These are phyloP conservation scores for Sphagnum fallax DNA, from an alignment of 228 moss, liverwort and hornwort species.

Conservation along the genomic window DNA sequence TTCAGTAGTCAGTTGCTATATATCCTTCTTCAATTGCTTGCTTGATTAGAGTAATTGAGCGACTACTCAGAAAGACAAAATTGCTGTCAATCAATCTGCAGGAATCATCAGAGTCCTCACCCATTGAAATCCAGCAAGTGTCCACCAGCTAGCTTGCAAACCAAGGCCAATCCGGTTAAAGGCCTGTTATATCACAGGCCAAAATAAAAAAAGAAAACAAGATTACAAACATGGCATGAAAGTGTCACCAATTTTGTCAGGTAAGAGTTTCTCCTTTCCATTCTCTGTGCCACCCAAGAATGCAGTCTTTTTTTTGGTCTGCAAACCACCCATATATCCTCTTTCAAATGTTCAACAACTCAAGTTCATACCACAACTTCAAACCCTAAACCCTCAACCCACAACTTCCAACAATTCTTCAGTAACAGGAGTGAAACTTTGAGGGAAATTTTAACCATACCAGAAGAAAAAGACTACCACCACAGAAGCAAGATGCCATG, in stretches of 20 bases:
- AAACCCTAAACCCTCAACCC: too few relatives aligned
- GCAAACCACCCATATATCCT: background rate
- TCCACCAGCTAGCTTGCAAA: slow-evolving; percentile 87
- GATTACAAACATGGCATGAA: too few relatives aligned
- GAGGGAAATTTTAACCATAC: slow-evolving; percentile 17
- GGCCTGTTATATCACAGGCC: slow-evolving; percentile 15
- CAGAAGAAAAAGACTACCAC: slow-evolving; percentile 56
- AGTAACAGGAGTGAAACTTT: too few relatives aligned
- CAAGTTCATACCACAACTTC: background rate
- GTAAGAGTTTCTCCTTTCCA: too few relatives aligned
- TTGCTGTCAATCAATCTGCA: background rate
- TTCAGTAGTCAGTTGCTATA: background rate
- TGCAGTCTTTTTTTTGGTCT: background rate
- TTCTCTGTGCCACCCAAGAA: too few relatives aligned
- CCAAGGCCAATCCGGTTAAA: slow-evolving; percentile 42
- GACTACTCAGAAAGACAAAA: background rate
- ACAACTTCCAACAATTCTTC: background rate
- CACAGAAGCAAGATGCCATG: slow-evolving; percentile 78
- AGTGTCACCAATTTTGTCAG: too few relatives aligned
- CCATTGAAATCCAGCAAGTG: slow-evolving; percentile 74
- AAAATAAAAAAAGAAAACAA: too few relatives aligned
- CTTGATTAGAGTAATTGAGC: too few relatives aligned
- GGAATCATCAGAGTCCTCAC: slow-evolving; percentile 13
- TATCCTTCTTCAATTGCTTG: background rate
- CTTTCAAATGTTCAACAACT: background rate